Evolutionary conservation across 352 stramenopile species (phyloP).

Genomic region (Globisporangium solare): DNA sequence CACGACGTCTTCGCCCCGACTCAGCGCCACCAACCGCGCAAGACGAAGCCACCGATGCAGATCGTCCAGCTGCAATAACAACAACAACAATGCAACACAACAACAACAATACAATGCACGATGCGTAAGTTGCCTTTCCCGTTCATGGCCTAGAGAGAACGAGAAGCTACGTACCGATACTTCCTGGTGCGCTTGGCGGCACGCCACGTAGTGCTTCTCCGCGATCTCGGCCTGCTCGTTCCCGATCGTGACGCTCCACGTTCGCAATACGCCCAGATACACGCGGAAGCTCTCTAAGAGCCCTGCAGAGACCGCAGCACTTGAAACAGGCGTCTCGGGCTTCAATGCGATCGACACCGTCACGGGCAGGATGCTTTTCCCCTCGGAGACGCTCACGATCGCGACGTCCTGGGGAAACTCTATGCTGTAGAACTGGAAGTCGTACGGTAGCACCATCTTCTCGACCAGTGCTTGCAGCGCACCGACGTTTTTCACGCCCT

Average conservation of each 20-base stretch:
- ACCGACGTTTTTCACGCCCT: slow-evolving; percentile 70
- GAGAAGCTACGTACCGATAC: slow-evolving; percentile 45
- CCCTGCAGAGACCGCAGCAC: slow-evolving; percentile 6
- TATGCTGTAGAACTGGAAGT: slow-evolving; percentile 84
- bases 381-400: slow-evolving; percentile 59
- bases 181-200: slow-evolving; percentile 60
- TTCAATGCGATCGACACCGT: slow-evolving; percentile 41
- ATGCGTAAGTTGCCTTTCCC: background rate
- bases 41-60: slow-evolving; percentile 74
- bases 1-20: slow-evolving; percentile 47
- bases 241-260: slow-evolving; percentile 46
- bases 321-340: background rate
- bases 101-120: background rate
- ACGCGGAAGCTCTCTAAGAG: slow-evolving; percentile 64
- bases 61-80: slow-evolving; percentile 57
- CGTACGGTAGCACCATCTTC: slow-evolving; percentile 78
- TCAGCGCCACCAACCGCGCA: slow-evolving; percentile 64
- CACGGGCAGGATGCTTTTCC: slow-evolving; percentile 69
- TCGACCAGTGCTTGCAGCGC: slow-evolving; percentile 65
- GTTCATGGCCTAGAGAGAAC: background rate
- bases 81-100: background rate
- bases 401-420: slow-evolving; percentile 77
- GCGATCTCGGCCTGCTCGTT: slow-evolving; percentile 74
- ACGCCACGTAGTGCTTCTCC: slow-evolving; percentile 76
- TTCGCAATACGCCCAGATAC: slow-evolving; percentile 56